A percentile compares a stretch with the other conserved stretches of the same genome.
These are phyloP conservation scores for Schwanniomyces pseudopolymorphus DNA, from an alignment of 805 yeast genomes.

Conservation along the genomic window DNA sequence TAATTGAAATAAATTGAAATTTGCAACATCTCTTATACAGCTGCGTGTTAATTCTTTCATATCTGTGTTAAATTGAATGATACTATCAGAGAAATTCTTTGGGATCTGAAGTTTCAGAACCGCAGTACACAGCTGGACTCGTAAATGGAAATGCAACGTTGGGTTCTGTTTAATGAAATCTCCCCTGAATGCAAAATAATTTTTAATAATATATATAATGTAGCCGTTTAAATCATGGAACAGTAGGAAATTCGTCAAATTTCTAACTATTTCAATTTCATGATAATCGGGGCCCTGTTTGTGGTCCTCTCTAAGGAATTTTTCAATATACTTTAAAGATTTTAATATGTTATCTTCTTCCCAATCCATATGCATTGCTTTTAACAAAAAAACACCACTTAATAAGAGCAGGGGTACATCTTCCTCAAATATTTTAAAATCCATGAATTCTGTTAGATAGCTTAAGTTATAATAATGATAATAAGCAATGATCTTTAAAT, in stretches of 20 bases:
- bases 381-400: conserved; percentile 23
- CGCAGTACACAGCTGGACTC: conserved; percentile 10
- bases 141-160: conserved; percentile 3
- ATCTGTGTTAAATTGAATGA: conserved; percentile 13
- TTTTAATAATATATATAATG: conserved; percentile 18
- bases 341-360: conserved; percentile 18
- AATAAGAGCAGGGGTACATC: conserved; percentile 10
- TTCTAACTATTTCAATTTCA: conserved; percentile 29
- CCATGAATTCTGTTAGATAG: conserved; percentile 12
- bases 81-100: conserved; percentile 12
- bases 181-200: conserved; percentile 5
- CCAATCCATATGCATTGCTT: conserved; percentile 20
- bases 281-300: conserved; percentile 6
- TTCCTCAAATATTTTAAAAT: conserved; percentile 6
- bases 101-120: conserved; percentile 6
- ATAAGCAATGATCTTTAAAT: conserved; percentile 9
- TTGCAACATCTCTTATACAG: conserved; percentile 13
- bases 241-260: conserved; percentile 20
- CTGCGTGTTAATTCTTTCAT: conserved; percentile 8
- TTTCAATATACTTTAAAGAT: conserved; percentile 12
- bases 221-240: conserved; percentile 25
- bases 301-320: conserved; percentile 10
- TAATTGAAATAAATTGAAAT: conserved; percentile 30
- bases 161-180: background rate
- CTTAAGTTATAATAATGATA: conserved; percentile 21